Conservation (phyloP, 371 early-diverging fungal species). For the Actinomucor elegans region DNA sequence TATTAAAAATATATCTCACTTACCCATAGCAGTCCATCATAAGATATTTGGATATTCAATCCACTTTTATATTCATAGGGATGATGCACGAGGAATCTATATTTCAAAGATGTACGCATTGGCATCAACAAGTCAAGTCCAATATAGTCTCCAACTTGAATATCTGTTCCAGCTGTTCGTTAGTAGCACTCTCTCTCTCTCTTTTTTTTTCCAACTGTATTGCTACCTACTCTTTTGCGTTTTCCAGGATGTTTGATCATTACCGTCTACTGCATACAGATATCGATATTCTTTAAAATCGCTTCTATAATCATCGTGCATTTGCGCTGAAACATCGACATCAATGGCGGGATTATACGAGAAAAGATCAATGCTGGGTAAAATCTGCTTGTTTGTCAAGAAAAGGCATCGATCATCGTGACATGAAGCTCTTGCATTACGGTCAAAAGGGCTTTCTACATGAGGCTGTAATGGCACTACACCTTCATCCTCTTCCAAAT, state of each 20-base stretch:
- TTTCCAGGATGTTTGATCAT: conserved; percentile 46
- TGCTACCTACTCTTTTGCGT: no score
- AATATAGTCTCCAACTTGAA: conserved; percentile 58
- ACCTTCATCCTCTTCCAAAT: conserved; percentile 17
- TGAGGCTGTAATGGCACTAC: conserved; percentile 5
- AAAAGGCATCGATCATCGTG: conserved; percentile 59
- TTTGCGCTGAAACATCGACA: conserved; percentile 38
- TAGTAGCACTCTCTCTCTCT: no score
- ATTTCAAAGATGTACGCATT: conserved; percentile 49
- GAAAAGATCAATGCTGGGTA: conserved; percentile 53
- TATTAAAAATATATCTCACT: not conserved
- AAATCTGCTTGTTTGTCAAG: conserved; percentile 52
- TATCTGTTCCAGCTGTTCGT: no score
- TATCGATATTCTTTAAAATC: conserved; percentile 25
- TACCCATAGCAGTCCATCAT: conserved; percentile 50
- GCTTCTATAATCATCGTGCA: conserved; percentile 46
- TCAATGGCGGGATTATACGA: conserved; percentile 51
- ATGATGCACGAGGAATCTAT: conserved; percentile 42
- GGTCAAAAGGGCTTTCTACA: conserved; percentile 3
- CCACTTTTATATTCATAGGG: conserved; percentile 32
- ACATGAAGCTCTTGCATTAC: conserved; percentile 44
- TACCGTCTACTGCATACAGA: conserved; percentile 54
- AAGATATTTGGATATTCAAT: conserved; percentile 40
- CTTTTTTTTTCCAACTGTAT: no score
- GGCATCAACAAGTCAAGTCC: conserved; percentile 61